Evolutionary conservation across 2,329 filamentous ascomycete genomes (phyloP).

Genomic region (Juglanconis oblonga): DNA sequence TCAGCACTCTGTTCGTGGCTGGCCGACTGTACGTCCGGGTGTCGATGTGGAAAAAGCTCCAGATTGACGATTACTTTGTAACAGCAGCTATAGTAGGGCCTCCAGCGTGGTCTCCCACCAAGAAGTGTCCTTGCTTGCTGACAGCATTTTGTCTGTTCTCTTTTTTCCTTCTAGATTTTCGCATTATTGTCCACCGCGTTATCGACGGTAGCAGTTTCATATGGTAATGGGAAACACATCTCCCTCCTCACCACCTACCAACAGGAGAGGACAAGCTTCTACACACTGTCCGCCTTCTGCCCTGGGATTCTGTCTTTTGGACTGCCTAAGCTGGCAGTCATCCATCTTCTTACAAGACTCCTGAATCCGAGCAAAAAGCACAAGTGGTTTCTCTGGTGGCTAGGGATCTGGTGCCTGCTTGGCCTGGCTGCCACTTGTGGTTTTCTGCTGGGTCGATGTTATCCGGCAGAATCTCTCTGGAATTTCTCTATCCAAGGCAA

Average conservation of each 20-base stretch:
- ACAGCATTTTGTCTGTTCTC: background rate
- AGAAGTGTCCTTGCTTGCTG: background rate
- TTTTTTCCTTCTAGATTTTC: background rate
- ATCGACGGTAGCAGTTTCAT: conserved; percentile 22
- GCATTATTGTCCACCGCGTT: background rate
- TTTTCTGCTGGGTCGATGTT: conserved; percentile 41
- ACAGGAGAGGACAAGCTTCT: conserved; percentile 30
- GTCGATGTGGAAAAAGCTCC: background rate
- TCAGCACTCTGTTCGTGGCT: background rate
- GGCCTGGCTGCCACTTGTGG: conserved; percentile 29
- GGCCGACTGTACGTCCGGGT: background rate
- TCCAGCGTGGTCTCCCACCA: too few species aligned
- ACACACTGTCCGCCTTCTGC: conserved; percentile 34
- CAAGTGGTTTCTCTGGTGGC: conserved; percentile 33
- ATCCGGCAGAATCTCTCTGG: conserved; percentile 38
- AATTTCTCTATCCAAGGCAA: conserved; percentile 27
- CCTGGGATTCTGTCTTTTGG: conserved; percentile 37
- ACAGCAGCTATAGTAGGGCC: background rate
- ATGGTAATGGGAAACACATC: conserved; percentile 39
- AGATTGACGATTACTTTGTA: background rate
- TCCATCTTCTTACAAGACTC: conserved; percentile 35
- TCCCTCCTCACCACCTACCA: conserved; percentile 28
- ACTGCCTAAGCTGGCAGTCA: conserved; percentile 40
- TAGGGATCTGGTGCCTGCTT: conserved; percentile 29
- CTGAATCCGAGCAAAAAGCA: conserved; percentile 35